Conservation (phyloP, 2,329 filamentous ascomycete genomes). For the Paracoccidioides lutzii region DNA sequence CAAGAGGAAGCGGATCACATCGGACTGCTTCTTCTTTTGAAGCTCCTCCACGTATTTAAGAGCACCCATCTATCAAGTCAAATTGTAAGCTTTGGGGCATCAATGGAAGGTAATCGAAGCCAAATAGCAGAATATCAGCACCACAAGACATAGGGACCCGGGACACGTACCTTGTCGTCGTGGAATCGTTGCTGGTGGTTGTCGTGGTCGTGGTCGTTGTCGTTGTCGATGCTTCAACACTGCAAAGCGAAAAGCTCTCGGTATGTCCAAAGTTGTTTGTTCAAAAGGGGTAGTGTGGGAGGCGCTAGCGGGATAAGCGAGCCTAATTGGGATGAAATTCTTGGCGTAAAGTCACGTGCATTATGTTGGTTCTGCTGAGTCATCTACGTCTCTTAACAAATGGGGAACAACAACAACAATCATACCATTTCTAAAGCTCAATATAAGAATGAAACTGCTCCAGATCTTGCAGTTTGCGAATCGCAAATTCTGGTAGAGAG, state of each 20-base stretch:
- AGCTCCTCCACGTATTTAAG: slow-evolving; percentile 99
- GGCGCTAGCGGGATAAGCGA: slow-evolving; percentile 31
- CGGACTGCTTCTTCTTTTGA: slow-evolving; percentile 99
- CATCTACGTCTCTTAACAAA: neutral
- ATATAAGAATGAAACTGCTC: too few relatives aligned
- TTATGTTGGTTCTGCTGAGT: neutral
- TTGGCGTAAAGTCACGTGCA: slow-evolving; percentile 13
- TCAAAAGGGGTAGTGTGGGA: slow-evolving; percentile 27
- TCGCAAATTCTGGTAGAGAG: neutral
- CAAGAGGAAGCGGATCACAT: slow-evolving; percentile 99
- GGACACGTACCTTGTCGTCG: slow-evolving; percentile 33
- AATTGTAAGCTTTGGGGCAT: neutral
- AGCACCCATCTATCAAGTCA: slow-evolving; percentile 70
- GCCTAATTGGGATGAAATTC: slow-evolving; percentile 10
- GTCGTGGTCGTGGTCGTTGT: slow-evolving; percentile 22
- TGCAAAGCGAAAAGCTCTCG: slow-evolving; percentile 12
- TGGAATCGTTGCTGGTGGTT: slow-evolving; percentile 31
- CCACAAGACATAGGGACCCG: neutral
- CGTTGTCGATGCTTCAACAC: slow-evolving; percentile 26
- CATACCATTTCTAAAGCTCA: neutral
- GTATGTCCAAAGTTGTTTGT: slow-evolving; percentile 2
- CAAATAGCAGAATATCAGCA: neutral
- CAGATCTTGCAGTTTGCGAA: neutral
- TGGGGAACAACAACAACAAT: neutral
- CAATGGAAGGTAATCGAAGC: neutral